These are phyloP conservation scores for Cladosporium phlei DNA, from an alignment of 2,329 filamentous ascomycete species.

Conservation along the genomic window DNA sequence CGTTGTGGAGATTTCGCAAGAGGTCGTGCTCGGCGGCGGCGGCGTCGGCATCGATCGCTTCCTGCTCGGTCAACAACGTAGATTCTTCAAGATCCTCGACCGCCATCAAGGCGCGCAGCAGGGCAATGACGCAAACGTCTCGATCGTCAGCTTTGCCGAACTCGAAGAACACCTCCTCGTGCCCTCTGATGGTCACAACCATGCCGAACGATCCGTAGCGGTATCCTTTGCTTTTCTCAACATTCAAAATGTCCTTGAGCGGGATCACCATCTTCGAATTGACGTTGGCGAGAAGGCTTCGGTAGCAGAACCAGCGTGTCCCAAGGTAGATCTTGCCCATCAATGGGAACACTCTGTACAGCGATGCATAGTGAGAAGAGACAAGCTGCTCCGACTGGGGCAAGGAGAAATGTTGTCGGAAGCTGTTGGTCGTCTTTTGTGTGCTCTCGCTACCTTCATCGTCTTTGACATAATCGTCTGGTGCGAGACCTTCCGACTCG, in stretches of 20 bases:
- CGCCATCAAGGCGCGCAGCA: conserved; percentile 72
- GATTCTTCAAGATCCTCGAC: conserved; percentile 67
- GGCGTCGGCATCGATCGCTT: conserved; percentile 62
- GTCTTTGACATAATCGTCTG: conserved; percentile 59
- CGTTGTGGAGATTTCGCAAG: conserved; percentile 65
- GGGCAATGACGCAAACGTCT: conserved; percentile 81
- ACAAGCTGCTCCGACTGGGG: conserved; percentile 75
- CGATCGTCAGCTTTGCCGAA: conserved; percentile 72
- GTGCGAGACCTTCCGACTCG: conserved; percentile 59
- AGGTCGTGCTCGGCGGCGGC: conserved; percentile 47
- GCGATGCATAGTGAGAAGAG: conserved; percentile 85
- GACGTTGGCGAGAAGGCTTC: conserved; percentile 81
- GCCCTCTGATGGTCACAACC: conserved; percentile 85
- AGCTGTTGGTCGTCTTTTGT: conserved; percentile 59
- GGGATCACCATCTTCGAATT: conserved; percentile 89
- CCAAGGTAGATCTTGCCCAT: conserved; percentile 98
- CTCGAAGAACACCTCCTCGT: conserved; percentile 96
- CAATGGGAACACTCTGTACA: conserved; percentile 83
- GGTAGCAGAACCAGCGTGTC: conserved; percentile 82
- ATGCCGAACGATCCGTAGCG: conserved; percentile 85
- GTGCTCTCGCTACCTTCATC: conserved; percentile 53
- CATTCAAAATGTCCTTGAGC: conserved; percentile 85
- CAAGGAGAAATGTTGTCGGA: conserved; percentile 86
- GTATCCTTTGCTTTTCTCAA: conserved; percentile 92
- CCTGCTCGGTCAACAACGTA: conserved; percentile 60